A percentile compares a stretch with the other conserved stretches of the same genome.
phyloP scores from a whole-genome alignment of 257 asterid genomes.

The Salvia splendens region DNA sequence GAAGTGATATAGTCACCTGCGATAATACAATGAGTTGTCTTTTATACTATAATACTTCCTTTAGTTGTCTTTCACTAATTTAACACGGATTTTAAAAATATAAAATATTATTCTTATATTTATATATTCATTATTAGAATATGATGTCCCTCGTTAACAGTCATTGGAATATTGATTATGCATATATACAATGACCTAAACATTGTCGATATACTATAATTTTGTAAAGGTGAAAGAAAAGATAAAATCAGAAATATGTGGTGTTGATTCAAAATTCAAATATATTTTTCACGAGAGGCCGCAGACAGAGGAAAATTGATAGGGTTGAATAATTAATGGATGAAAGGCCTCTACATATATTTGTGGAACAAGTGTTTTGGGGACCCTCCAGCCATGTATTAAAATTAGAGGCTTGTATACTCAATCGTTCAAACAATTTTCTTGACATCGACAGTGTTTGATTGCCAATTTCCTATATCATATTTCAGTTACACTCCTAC shows the following conservation, averaged over 20 bases:
- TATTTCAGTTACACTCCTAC: no score
- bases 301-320: constrained; percentile 7
- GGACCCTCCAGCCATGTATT: constrained; percentile 30
- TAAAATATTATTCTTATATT: no score
- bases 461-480: no score
- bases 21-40: neutral
- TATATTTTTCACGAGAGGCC: constrained; percentile 11
- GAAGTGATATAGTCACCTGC: neutral
- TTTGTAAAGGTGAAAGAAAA: no score
- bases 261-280: constrained; percentile 7
- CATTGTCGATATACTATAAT: no score
- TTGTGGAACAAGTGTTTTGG: constrained; percentile 29
- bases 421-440: constrained; percentile 1
- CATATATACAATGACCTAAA: no score
- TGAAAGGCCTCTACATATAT: neutral
- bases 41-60: no score
- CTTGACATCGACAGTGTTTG: neutral
- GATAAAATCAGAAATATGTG: neutral
- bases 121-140: no score
- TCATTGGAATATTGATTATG: neutral
- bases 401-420: constrained; percentile 15
- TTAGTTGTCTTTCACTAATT: no score
- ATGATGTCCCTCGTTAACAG: no score
- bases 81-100: no score
- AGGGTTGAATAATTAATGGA: constrained; percentile 15